Conservation (phyloP, 768 basidiomycete species). For the Cyclocybe aegerita region DNA sequence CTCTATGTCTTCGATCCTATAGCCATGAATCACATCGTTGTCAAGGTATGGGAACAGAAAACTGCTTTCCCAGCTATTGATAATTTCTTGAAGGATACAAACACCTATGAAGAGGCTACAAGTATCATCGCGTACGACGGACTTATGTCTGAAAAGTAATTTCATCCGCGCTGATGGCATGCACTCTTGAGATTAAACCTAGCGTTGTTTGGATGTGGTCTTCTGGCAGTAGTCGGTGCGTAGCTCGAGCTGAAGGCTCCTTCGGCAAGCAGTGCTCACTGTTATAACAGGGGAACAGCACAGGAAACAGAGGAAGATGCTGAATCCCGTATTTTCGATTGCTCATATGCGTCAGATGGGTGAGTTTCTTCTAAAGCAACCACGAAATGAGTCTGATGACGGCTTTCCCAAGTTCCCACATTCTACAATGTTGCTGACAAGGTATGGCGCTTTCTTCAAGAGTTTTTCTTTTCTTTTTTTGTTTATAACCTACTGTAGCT, state of each 20-base stretch:
- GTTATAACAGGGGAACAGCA: conserved; percentile 38
- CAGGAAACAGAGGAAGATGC: conserved; percentile 35
- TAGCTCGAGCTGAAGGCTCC: background rate
- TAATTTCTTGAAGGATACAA: conserved; percentile 23
- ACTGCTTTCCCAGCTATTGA: background rate
- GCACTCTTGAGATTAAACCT: conserved; percentile 4
- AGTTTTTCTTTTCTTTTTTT: too few relatives aligned
- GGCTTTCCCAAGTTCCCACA: conserved; percentile 27
- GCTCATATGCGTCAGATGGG: conserved; percentile 36
- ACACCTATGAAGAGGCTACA: conserved; percentile 24
- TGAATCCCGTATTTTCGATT: conserved; percentile 39
- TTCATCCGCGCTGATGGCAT: background rate
- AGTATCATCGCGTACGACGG: conserved; percentile 10
- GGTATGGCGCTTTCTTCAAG: conserved; percentile 11
- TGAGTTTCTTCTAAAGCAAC: conserved; percentile 5
- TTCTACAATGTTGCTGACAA: conserved; percentile 34
- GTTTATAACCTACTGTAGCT: conserved; percentile 18
- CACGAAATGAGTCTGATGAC: background rate
- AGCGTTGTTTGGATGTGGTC: conserved; percentile 2
- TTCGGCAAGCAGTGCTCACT: background rate
- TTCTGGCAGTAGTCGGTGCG: conserved; percentile 22
- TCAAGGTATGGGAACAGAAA: conserved; percentile 32
- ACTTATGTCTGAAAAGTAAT: background rate
- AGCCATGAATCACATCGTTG: conserved; percentile 43
- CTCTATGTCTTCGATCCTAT: conserved; percentile 45